Evolutionary conservation across 2,329 filamentous ascomycete species (phyloP).

Genomic region (Talaromyces amestolkiae): DNA sequence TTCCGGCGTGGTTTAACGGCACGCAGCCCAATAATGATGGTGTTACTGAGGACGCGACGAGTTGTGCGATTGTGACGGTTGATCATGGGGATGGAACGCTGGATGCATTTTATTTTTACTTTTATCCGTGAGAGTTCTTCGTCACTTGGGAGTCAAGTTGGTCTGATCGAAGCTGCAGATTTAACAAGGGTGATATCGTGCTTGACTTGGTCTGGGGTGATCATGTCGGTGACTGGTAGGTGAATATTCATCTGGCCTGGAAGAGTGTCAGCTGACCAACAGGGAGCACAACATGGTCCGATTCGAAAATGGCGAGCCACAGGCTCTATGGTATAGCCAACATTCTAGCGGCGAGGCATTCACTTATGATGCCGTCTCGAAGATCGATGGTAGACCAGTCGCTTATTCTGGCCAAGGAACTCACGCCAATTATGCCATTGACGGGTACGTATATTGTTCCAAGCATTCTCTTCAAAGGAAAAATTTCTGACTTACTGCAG

Average conservation of each 20-base stretch:
- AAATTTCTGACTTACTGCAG: neutral
- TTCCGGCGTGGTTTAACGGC: slow-evolving; percentile 50
- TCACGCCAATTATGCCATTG: slow-evolving; percentile 63
- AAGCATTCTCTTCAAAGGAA: neutral
- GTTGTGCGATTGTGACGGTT: slow-evolving; percentile 56
- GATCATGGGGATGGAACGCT: slow-evolving; percentile 54
- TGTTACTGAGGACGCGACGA: slow-evolving; percentile 51
- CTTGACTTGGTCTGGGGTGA: slow-evolving; percentile 53
- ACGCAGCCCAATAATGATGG: slow-evolving; percentile 53
- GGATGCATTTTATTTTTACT: slow-evolving; percentile 64
- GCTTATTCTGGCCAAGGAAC: slow-evolving; percentile 60
- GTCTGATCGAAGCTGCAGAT: slow-evolving; percentile 30
- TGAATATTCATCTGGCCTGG: slow-evolving; percentile 17
- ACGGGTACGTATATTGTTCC: slow-evolving; percentile 36
- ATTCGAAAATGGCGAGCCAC: slow-evolving; percentile 56
- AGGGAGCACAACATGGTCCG: slow-evolving; percentile 68
- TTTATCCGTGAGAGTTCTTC: slow-evolving; percentile 49
- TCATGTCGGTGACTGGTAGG: slow-evolving; percentile 62
- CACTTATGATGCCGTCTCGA: slow-evolving; percentile 55
- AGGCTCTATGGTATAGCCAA: slow-evolving; percentile 62
- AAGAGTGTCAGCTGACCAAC: neutral
- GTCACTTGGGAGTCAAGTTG: neutral
- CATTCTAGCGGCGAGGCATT: slow-evolving; percentile 64
- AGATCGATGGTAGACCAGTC: slow-evolving; percentile 54
- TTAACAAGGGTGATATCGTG: slow-evolving; percentile 55